Percentiles rank a stretch among this genome's conserved stretches.
Conservation (phyloP, 495 filamentous ascomycete species). For the Hypomontagnella submonticulosa region DNA sequence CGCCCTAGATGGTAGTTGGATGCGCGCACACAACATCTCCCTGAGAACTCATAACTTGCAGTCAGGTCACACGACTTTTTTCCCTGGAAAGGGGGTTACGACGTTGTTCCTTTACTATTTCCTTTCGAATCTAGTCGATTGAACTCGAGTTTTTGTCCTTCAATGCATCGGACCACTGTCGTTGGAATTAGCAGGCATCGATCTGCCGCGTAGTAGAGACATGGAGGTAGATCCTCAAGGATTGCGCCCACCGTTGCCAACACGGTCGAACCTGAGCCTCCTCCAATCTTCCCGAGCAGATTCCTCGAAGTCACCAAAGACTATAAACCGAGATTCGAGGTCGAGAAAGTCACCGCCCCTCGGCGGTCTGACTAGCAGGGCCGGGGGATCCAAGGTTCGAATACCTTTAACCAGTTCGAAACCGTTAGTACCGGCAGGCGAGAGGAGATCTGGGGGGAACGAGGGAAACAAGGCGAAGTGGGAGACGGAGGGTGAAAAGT, state of each 20-base stretch:
- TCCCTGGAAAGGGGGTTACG: conserved; percentile 2
- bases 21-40: conserved; percentile 27
- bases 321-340: conserved; percentile 28
- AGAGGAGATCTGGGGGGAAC: conserved; percentile 52
- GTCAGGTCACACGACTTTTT: conserved; percentile 1
- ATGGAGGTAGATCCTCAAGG: conserved; percentile 45
- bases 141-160: conserved; percentile 29
- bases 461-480: conserved; percentile 51
- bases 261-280: conserved; percentile 40
- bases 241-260: conserved; percentile 37
- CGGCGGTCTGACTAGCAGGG: conserved; percentile 21
- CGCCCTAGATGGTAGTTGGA: conserved; percentile 17
- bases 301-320: conserved; percentile 33
- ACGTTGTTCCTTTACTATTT: conserved; percentile 4
- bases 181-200: conserved; percentile 40
- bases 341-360: conserved; percentile 39
- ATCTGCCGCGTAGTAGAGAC: conserved; percentile 48
- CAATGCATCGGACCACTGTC: conserved; percentile 43
- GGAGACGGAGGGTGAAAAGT: conserved; percentile 53
- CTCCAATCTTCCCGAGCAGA: conserved; percentile 32
- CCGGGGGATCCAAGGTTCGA: conserved; percentile 46
- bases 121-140: conserved; percentile 24
- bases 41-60: conserved; percentile 8
- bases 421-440: conserved; percentile 57
- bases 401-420: conserved; percentile 46